Evolutionary conservation across 1,139 yeast genomes (phyloP).

Genomic region (Meyerozyma carpophila): DNA sequence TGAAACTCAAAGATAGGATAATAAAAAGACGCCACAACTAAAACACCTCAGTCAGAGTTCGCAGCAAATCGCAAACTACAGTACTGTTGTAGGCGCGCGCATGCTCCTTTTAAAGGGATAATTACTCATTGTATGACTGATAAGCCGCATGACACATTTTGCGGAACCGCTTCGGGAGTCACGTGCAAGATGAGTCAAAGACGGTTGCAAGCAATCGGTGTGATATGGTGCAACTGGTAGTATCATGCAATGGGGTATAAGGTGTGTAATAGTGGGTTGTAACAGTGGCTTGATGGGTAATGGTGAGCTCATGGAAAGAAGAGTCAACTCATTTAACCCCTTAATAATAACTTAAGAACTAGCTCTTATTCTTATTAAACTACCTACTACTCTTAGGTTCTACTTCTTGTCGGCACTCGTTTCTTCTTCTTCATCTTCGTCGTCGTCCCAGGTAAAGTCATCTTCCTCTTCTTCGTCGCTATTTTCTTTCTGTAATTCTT

Average conservation of each 20-base stretch:
- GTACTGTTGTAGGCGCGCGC: not conserved
- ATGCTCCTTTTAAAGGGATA: not conserved
- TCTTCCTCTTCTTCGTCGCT: conserved; percentile 1
- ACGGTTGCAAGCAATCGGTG: not conserved
- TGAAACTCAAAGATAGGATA: not conserved
- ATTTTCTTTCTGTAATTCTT: conserved; percentile 44
- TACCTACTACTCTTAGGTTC: conserved; percentile 1
- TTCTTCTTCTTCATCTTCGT: conserved; percentile 40
- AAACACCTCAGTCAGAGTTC: not conserved
- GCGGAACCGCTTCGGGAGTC: not conserved
- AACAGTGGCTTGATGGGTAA: too few relatives aligned
- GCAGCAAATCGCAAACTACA: not conserved
- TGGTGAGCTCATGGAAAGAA: not conserved
- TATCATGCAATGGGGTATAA: not conserved
- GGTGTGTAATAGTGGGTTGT: too few relatives aligned
- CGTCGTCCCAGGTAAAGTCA: conserved; percentile 18
- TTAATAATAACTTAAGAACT: not conserved
- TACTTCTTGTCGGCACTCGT: conserved; percentile 17
- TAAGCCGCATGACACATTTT: not conserved
- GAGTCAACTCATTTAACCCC: not conserved
- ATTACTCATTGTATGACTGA: conserved; percentile 1
- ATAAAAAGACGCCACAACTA: not conserved
- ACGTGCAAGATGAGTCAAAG: conserved; percentile 1
- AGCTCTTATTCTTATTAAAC: not conserved
- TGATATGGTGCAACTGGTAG: not conserved